Conservation (phyloP, 257 asterid species). For the Thymus quinquecostatus region DNA sequence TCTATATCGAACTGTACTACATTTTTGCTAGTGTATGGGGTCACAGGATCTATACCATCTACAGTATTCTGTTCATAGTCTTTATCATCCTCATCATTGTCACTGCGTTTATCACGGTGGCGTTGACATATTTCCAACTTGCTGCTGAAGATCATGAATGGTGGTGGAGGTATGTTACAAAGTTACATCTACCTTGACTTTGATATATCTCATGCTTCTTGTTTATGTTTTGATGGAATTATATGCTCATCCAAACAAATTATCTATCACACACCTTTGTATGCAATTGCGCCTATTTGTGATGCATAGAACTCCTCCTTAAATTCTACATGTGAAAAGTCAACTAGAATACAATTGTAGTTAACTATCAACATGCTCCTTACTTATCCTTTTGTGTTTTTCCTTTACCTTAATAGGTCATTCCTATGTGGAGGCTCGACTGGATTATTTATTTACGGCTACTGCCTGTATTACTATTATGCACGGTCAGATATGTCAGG, state of each 20-base stretch:
- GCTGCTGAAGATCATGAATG: conserved; percentile 97
- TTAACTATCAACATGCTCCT: neutral
- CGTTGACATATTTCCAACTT: conserved; percentile 85
- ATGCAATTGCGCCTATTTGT: neutral
- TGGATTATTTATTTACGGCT: conserved; percentile 79
- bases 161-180: conserved; percentile 91
- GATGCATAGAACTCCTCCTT: neutral
- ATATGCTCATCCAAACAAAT: neutral
- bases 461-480: conserved; percentile 82
- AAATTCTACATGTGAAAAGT: neutral
- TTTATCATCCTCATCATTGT: conserved; percentile 84
- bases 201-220: neutral
- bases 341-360: neutral
- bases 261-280: neutral
- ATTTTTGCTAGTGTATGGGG: conserved; percentile 97
- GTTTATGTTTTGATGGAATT: neutral
- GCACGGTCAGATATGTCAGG: conserved; percentile 94
- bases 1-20: conserved; percentile 86
- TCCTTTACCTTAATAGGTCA: conserved; percentile 50
- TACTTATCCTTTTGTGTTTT: neutral
- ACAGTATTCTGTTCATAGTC: conserved; percentile 84
- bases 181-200: conserved; percentile 13
- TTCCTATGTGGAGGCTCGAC: conserved; percentile 95
- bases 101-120: conserved; percentile 88
- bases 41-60: conserved; percentile 87